phyloP scores from a whole-genome alignment of 176 grass and related monocot species.

The Oryza brachyantha region DNA sequence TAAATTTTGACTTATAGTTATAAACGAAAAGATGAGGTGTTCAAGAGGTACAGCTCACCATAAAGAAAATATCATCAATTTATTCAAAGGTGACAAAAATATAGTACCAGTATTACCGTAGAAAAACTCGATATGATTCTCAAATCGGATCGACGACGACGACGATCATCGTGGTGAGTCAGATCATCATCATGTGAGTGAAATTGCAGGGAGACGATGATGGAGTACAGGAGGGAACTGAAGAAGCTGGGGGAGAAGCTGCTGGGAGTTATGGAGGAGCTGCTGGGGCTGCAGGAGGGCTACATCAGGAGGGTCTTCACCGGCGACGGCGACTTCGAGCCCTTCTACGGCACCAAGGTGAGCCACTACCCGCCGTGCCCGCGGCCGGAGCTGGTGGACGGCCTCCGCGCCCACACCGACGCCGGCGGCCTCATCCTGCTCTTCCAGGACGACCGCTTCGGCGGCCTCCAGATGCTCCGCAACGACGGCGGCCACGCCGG shows the following conservation, averaged over 20 bases:
- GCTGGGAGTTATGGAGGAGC: slow-evolving; percentile 74
- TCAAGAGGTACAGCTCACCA: too few relatives aligned
- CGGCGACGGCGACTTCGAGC: slow-evolving; percentile 40
- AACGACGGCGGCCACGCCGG: slow-evolving; percentile 28
- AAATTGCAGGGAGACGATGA: slow-evolving; percentile 72
- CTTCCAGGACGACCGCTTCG: slow-evolving; percentile 81
- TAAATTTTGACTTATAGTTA: too few relatives aligned
- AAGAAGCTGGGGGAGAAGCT: slow-evolving; percentile 65
- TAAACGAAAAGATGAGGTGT: too few relatives aligned
- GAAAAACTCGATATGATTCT: too few relatives aligned
- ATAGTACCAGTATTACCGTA: background rate
- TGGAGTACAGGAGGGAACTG: slow-evolving; percentile 68
- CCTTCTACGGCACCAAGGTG: slow-evolving; percentile 76
- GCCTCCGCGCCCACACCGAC: slow-evolving; percentile 89
- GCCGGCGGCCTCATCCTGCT: slow-evolving; percentile 88
- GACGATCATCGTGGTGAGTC: background rate
- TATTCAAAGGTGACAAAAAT: background rate
- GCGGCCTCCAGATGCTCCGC: slow-evolving; percentile 67
- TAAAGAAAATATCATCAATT: too few relatives aligned
- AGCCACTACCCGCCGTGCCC: slow-evolving; percentile 88
- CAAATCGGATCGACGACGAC: background rate
- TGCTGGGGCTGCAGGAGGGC: slow-evolving; percentile 56
- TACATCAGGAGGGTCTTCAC: slow-evolving; percentile 58
- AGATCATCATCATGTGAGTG: background rate
- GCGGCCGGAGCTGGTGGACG: slow-evolving; percentile 58